phyloP scores from a whole-genome alignment of 2,329 filamentous ascomycete species.

The Aspergillus flavus region DNA sequence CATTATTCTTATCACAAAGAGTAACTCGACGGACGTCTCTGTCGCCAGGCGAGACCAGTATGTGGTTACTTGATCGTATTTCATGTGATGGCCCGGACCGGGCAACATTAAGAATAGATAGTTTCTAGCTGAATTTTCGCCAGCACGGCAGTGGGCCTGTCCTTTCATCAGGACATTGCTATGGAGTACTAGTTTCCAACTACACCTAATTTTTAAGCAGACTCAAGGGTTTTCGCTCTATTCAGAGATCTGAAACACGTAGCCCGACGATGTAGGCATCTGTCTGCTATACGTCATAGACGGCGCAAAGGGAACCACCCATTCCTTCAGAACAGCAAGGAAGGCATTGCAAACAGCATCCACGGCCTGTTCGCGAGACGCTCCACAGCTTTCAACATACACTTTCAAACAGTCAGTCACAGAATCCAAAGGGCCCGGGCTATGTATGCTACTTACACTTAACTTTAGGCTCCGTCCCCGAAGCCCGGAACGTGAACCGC shows the following conservation, averaged over 20 bases:
- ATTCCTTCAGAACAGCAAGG: conserved; percentile 39
- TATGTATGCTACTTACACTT: conserved; percentile 50
- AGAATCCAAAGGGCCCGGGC: background rate
- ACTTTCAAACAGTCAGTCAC: conserved; percentile 28
- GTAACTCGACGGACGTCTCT: background rate
- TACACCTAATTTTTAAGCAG: too few species aligned
- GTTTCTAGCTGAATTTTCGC: background rate
- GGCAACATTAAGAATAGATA: background rate
- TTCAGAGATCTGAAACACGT: conserved; percentile 24
- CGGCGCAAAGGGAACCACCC: conserved; percentile 42
- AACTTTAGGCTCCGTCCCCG: conserved; percentile 69
- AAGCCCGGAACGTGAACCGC: conserved; percentile 62
- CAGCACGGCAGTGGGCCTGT: background rate
- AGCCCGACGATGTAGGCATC: conserved; percentile 42
- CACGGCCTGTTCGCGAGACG: conserved; percentile 38
- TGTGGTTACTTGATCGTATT: too few species aligned
- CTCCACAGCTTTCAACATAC: conserved; percentile 46
- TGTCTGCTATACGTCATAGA: conserved; percentile 39
- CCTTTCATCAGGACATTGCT: background rate
- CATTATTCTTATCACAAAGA: background rate
- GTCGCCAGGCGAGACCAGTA: background rate
- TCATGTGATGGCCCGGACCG: background rate
- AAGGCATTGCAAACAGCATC: conserved; percentile 42
- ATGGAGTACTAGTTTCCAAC: background rate
- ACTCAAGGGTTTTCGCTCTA: background rate